phyloP scores from a whole-genome alignment of 116 monocot species.

The Phalaenopsis hybrid region DNA sequence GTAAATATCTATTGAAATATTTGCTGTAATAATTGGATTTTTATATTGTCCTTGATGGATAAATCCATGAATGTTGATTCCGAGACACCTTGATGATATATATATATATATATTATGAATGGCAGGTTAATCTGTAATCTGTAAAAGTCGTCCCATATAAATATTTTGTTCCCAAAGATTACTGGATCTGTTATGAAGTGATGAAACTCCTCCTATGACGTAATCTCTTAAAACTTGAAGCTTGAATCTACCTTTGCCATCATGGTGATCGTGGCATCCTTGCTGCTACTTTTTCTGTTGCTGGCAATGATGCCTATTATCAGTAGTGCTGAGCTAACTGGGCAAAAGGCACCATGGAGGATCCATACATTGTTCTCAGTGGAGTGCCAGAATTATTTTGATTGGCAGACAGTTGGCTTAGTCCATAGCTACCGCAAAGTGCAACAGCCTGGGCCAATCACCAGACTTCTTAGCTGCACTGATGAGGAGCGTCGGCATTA shows the following conservation, averaged over 20 bases:
- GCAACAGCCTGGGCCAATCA: constrained; percentile 83
- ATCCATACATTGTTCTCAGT: constrained; percentile 96
- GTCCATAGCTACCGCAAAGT: constrained; percentile 84
- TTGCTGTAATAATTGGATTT: not conserved
- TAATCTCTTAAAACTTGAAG: not conserved
- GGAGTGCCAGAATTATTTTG: constrained; percentile 95
- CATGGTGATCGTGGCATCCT: not conserved
- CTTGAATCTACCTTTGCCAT: not conserved
- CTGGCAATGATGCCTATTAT: not conserved
- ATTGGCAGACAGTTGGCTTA: constrained; percentile 97
- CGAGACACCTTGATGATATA: not conserved
- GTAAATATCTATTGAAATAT: not conserved
- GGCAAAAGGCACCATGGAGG: constrained; percentile 49
- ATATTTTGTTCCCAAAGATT: not conserved
- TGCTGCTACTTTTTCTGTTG: not conserved
- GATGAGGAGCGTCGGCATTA: constrained; percentile 58
- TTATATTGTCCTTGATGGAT: not conserved
- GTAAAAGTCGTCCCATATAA: not conserved
- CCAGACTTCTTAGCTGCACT: constrained; percentile 89
- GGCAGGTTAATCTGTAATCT: not conserved
- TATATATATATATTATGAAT: not conserved
- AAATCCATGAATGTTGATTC: not conserved
- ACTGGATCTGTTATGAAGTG: not conserved
- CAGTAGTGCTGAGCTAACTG: not conserved
- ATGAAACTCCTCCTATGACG: not conserved